Base-by-base conservation (phyloP, 2,329 filamentous ascomycete genomes). In the Colletotrichum euphorbiae region DNA sequence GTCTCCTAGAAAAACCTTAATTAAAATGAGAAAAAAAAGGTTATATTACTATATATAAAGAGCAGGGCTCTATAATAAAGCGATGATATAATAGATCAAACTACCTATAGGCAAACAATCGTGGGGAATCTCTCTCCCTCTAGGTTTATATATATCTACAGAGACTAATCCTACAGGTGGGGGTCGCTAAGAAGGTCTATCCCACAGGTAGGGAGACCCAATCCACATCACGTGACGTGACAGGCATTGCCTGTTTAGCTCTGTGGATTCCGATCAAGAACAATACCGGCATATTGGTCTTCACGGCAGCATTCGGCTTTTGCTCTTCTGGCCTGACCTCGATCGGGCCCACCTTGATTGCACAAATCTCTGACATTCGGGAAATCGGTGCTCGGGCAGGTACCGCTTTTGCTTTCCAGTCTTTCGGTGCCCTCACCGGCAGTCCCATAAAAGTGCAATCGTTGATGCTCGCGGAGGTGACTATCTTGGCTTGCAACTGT, bases 371-470 rank as follows among this genome's bases (percentile, higher is more conserved):
- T 1, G 89, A 91, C 48, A 85, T 93, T 48, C 82, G 86, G 17
- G 84, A 92, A 74, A 89, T 94, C 28, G 92, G 92, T 7, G 85
- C 89, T 1, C 83, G 91, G 3, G 89, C 85, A 1, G 92, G 92
- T 1, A 84, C 86, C 0, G 83, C 88, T 38, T 91, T 91, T 74
- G 84, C 87, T 8, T 77, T 89, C 58, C 82, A 89, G 61, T 84
- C 87, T 1, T 79, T 93, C 28, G 90, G 89, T 3, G 89, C 88
- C 0, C 79, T 94, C 42, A 88, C 88, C 0, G 89, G 90, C 1
- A 88, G 84, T 50, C 91, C 91, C 0, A 90, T 93, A 71, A 84
- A 1, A 90, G 90, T 4, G 88, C 87, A 8, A 81, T 91, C 24
- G 80, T 91, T 6, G 75, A 75, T 12, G 77, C 78, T 2, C 82